phyloP scores from a whole-genome alignment of 768 basidiomycete genomes.

The Saitozyma podzolica region DNA sequence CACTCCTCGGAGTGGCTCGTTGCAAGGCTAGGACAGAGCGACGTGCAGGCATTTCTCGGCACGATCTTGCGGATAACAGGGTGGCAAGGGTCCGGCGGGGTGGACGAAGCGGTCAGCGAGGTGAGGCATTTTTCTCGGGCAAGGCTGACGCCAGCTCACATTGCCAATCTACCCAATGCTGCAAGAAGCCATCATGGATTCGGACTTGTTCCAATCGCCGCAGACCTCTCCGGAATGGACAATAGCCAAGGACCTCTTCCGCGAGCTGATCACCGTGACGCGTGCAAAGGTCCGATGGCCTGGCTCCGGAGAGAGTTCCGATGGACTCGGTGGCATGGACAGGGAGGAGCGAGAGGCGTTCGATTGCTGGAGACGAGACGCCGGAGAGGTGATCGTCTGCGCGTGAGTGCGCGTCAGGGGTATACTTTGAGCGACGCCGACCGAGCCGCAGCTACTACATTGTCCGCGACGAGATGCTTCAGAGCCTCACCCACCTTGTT shows the following conservation, averaged over 20 bases:
- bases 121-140: conserved; percentile 23
- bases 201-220: conserved; percentile 32
- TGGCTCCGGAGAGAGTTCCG: conserved; percentile 22
- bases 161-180: conserved; percentile 87
- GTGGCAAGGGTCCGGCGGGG: conserved; percentile 71
- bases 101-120: conserved; percentile 85
- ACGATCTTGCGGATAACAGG: conserved; percentile 73
- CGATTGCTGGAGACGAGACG: conserved; percentile 49
- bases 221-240: conserved; percentile 47
- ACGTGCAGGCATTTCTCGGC: conserved; percentile 70
- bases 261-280: conserved; percentile 70
- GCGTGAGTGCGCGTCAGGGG: conserved; percentile 31
- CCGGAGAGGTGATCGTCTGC: conserved; percentile 51
- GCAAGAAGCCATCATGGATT: conserved; percentile 68
- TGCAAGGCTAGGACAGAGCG: conserved; percentile 60
- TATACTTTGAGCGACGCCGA: not conserved
- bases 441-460: conserved; percentile 64
- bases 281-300: conserved; percentile 77
- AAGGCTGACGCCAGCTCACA: conserved; percentile 53
- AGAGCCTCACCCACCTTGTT: conserved; percentile 66
- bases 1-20: conserved; percentile 81
- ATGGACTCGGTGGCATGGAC: conserved; percentile 23
- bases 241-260: conserved; percentile 71
- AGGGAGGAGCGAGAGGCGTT: conserved; percentile 46
- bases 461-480: conserved; percentile 78